Evolutionary conservation across 208 protist genomes (phyloP).

Genomic region (Trypanosoma theileri): DNA sequence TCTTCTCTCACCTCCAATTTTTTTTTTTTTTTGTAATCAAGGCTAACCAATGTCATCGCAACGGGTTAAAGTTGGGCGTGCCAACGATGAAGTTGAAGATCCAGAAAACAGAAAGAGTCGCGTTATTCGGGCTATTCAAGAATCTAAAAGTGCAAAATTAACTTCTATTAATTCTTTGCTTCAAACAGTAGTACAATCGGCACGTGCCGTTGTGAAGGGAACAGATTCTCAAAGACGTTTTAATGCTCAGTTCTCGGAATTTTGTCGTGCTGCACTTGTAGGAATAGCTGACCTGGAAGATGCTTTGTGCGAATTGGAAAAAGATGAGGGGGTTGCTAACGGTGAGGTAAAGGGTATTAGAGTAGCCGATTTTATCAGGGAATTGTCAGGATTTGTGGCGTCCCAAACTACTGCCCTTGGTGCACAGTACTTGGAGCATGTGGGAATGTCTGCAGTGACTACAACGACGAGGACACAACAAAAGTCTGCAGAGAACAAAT

Average conservation of each 20-base stretch:
- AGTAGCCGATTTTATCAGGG: conserved; percentile 48
- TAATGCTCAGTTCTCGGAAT: conserved; percentile 66
- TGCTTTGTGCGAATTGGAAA: conserved; percentile 54
- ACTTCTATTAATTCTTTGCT: conserved; percentile 28
- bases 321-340: conserved; percentile 43
- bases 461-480: conserved; percentile 30
- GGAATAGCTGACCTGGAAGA: conserved; percentile 62
- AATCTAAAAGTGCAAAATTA: conserved; percentile 24
- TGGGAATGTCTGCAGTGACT: conserved; percentile 45
- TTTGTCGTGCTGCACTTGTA: conserved; percentile 56
- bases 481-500: conserved; percentile 33
- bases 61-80: conserved; percentile 1
- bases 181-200: conserved; percentile 30
- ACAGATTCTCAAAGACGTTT: conserved; percentile 75
- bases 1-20: no score
- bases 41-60: conserved; percentile 2
- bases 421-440: conserved; percentile 67
- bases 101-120: neutral
- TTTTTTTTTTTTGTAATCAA: no score
- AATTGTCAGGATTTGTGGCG: conserved; percentile 54
- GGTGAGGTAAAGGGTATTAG: conserved; percentile 46
- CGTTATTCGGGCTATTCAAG: conserved; percentile 26
- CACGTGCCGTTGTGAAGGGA: conserved; percentile 60
- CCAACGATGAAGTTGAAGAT: neutral
- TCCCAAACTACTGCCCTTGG: conserved; percentile 50